A percentile compares a stretch with the other conserved stretches of the same genome.
phyloP scores from a whole-genome alignment of 805 yeast species.

The Schwanniomyces pseudopolymorphus region DNA sequence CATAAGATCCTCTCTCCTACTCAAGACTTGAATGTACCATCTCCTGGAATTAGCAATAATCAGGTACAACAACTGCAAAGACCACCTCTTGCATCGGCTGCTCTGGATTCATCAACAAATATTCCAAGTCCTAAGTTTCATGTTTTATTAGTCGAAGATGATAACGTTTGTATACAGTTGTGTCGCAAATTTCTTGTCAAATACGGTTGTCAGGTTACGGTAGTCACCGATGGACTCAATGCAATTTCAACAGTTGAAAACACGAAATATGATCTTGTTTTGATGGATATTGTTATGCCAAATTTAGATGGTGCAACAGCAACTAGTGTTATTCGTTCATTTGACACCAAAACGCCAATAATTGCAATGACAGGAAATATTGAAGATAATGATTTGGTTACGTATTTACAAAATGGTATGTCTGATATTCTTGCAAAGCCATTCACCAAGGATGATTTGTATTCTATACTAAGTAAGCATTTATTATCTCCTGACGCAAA shows the following conservation, averaged over 20 bases:
- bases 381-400: slow-evolving; percentile 75
- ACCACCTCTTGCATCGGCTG: neutral
- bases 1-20: slow-evolving; percentile 16
- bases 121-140: slow-evolving; percentile 54
- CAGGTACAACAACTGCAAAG: neutral
- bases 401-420: slow-evolving; percentile 85
- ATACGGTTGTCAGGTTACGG: slow-evolving; percentile 90
- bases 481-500: slow-evolving; percentile 41
- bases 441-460: slow-evolving; percentile 83
- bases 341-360: slow-evolving; percentile 83
- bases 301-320: slow-evolving; percentile 88
- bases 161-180: slow-evolving; percentile 75
- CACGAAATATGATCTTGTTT: slow-evolving; percentile 68
- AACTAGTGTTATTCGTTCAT: slow-evolving; percentile 80
- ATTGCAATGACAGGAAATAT: slow-evolving; percentile 94
- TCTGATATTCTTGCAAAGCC: slow-evolving; percentile 92
- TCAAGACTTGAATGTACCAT: slow-evolving; percentile 9
- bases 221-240: slow-evolving; percentile 87
- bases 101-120: slow-evolving; percentile 16
- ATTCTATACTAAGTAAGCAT: slow-evolving; percentile 74
- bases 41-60: slow-evolving; percentile 10
- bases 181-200: slow-evolving; percentile 80
- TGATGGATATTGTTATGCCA: slow-evolving; percentile 91
- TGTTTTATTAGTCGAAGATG: slow-evolving; percentile 78
- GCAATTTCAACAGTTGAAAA: slow-evolving; percentile 78